These are phyloP conservation scores for Saccharomycopsis selenospora DNA, from an alignment of 805 yeast species.

Conservation along the genomic window DNA sequence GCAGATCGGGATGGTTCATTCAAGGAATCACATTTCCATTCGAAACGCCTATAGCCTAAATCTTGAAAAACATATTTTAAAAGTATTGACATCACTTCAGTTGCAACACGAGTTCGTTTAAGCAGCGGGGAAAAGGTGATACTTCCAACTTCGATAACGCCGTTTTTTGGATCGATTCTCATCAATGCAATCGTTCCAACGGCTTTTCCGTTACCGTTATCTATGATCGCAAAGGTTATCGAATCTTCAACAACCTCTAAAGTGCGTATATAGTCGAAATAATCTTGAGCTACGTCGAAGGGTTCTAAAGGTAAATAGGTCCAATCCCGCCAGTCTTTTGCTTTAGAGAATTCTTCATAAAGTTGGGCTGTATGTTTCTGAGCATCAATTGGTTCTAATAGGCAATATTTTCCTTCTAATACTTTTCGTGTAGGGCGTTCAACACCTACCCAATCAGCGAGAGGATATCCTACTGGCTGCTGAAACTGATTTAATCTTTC, in stretches of 20 bases:
- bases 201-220: conserved; percentile 21
- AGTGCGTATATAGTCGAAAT: conserved; percentile 5
- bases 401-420: conserved; percentile 6
- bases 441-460: conserved; percentile 5
- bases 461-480: conserved; percentile 5
- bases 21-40: conserved; percentile 31
- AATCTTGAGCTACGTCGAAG: conserved; percentile 1
- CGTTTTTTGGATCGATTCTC: conserved; percentile 26
- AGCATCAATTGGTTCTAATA: conserved; percentile 5
- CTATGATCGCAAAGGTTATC: conserved; percentile 24
- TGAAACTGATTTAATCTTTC: conserved; percentile 7
- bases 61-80: conserved; percentile 27
- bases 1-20: conserved; percentile 28
- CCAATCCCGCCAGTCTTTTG: conserved; percentile 4
- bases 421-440: conserved; percentile 3
- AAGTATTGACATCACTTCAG: conserved; percentile 29
- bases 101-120: conserved; percentile 27
- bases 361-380: conserved; percentile 2
- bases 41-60: conserved; percentile 28
- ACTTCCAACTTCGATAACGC: conserved; percentile 28
- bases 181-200: conserved; percentile 27
- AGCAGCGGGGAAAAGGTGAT: conserved; percentile 26
- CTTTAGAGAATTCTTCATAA: conserved; percentile 7
- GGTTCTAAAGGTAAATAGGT: conserved; percentile 7
- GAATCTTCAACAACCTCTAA: conserved; percentile 4